These are phyloP conservation scores for Saccharomycopsis crataegensis DNA, from an alignment of 1,139 yeast species.

Conservation along the genomic window DNA sequence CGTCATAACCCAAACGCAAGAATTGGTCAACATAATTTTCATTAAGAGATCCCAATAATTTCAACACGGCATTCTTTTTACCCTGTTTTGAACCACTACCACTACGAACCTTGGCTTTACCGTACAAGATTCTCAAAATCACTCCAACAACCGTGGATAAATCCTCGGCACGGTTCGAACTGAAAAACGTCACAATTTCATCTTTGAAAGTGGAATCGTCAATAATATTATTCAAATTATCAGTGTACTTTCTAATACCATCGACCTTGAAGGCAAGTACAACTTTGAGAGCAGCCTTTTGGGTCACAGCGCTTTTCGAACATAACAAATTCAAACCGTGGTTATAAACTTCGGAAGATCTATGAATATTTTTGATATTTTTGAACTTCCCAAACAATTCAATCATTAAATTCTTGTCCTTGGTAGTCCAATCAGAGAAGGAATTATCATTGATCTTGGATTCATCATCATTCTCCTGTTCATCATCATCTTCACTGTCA, in stretches of 20 bases:
- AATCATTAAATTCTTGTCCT: slow-evolving; percentile 55
- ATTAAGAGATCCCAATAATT: slow-evolving; percentile 58
- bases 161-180: slow-evolving; percentile 56
- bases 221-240: slow-evolving; percentile 62
- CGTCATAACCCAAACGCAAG: slow-evolving; percentile 53
- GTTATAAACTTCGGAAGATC: slow-evolving; percentile 45
- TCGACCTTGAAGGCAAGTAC: slow-evolving; percentile 60
- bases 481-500: slow-evolving; percentile 21
- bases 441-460: slow-evolving; percentile 20
- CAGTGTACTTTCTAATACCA: slow-evolving; percentile 58
- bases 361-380: slow-evolving; percentile 47
- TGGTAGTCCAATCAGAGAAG: slow-evolving; percentile 44
- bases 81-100: slow-evolving; percentile 65
- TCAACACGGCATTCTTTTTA: slow-evolving; percentile 68
- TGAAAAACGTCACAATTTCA: slow-evolving; percentile 61
- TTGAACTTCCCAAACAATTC: slow-evolving; percentile 60
- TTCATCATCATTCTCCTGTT: slow-evolving; percentile 28
- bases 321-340: slow-evolving; percentile 53
- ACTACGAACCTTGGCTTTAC: slow-evolving; percentile 62
- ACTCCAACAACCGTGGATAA: slow-evolving; percentile 56
- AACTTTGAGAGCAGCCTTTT: slow-evolving; percentile 65
- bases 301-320: slow-evolving; percentile 55
- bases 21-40: slow-evolving; percentile 51
- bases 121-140: slow-evolving; percentile 73
- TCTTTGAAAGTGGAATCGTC: slow-evolving; percentile 85